Percentiles rank a stretch among this genome's conserved stretches.
These are phyloP conservation scores for Aspergillus puulaauensis DNA, from an alignment of 2,329 filamentous ascomycete genomes.

Conservation along the genomic window DNA sequence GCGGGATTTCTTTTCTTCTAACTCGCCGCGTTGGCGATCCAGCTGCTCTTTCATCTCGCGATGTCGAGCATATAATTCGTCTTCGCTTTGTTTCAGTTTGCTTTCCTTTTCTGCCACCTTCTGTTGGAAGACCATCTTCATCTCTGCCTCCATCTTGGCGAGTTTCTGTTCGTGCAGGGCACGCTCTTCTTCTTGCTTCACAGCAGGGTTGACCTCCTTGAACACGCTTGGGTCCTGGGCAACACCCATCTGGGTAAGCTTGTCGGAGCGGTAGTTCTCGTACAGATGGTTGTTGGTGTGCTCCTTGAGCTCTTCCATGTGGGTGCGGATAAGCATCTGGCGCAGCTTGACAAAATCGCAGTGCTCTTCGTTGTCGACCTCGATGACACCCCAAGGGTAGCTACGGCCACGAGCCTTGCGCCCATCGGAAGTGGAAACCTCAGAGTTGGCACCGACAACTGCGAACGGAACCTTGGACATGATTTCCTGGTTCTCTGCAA, in stretches of 20 bases:
- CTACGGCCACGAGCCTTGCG: slow-evolving; percentile 93
- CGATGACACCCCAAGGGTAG: slow-evolving; percentile 98
- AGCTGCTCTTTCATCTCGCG: slow-evolving; percentile 99
- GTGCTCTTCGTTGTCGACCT: slow-evolving; percentile 99
- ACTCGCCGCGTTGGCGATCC: slow-evolving; percentile 87
- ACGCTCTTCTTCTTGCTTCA: slow-evolving; percentile 99
- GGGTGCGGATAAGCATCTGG: slow-evolving; percentile 99
- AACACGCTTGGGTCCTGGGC: slow-evolving; percentile 98
- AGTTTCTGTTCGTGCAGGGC: slow-evolving; percentile 98
- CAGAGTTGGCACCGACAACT: slow-evolving; percentile 93
- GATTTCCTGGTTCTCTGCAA: slow-evolving; percentile 99
- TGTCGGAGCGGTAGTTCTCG: slow-evolving; percentile 99
- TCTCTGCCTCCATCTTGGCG: slow-evolving; percentile 99
- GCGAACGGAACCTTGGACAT: slow-evolving; percentile 99
- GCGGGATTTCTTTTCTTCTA: slow-evolving; percentile 97
- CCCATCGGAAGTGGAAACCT: slow-evolving; percentile 87
- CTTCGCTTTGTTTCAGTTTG: slow-evolving; percentile 99
- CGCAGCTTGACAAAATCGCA: slow-evolving; percentile 99
- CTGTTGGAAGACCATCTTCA: slow-evolving; percentile 99
- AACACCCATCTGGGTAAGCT: slow-evolving; percentile 97
- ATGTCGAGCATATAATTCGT: slow-evolving; percentile 96
- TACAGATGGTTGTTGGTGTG: slow-evolving; percentile 99
- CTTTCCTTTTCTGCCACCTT: slow-evolving; percentile 99
- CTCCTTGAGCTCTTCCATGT: slow-evolving; percentile 99
- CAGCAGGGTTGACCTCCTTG: slow-evolving; percentile 99